Base-by-base conservation (phyloP, 1,284 basidiomycete genomes). In the Trametes versicolor region DNA sequence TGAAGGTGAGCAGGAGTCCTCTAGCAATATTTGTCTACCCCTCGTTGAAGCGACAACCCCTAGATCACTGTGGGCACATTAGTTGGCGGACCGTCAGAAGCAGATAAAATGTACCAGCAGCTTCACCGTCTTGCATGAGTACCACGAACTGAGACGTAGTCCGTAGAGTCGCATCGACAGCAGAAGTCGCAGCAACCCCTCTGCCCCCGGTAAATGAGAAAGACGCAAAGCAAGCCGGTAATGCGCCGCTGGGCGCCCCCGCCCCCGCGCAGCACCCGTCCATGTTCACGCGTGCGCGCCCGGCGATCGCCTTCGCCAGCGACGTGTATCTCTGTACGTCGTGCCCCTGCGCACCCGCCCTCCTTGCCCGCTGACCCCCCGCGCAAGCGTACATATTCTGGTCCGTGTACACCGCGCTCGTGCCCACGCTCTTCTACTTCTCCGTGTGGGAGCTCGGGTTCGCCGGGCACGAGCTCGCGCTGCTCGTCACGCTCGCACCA, bases 401-500 rank as follows among this genome's bases (percentile, higher is more conserved):
- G 95, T 94, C 96, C 0, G 83, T 94, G 47, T 88, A 94, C 73
- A 97, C 96, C 1, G 87, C 89, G 1, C 85, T 98, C 23, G 87
- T 92, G 10, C 90, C 93, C 0, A 91, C 92, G 43, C 85, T 98
- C 7, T 98, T 97, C 80, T 98, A 96, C 79, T 96, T 94, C 81
- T 95, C 93, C 27, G 90, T 97, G 8, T 97, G 94, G 95, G 86
- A 94, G 72, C 88, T 97, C 21, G 92, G 89, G 53, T 82, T 91
- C 55, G 85, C 92, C n/a, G 93, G 93, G 2, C 87, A 90, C 36
- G 93, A 95, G 74, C 80, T 92, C 6, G 85, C 92, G 0, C 78
- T 94, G 5, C 78, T 94, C 5, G 82, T 85, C 5, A 86, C 88
- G 15, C 82, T 96, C 25, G 87, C 93, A 0, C 93, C 93, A 0